Evolutionary conservation across 495 filamentous ascomycete species (phyloP), one percentile per base, ranked within the genome.

Genomic region (Letharia lupina): DNA sequence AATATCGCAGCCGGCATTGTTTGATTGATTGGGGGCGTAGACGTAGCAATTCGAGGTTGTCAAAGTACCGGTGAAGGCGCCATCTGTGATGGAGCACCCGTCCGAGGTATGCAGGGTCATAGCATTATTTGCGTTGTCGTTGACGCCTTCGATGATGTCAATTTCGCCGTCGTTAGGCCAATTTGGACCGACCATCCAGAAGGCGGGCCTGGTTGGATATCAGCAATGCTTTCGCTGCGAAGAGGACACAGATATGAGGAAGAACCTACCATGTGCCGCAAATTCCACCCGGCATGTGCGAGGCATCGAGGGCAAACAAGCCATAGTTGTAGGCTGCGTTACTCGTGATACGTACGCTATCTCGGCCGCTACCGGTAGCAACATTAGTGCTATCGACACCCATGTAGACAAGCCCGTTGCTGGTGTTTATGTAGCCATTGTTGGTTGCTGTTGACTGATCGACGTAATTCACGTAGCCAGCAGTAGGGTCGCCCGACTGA

Each of bases 131-230:
- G 79, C 75, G 60, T 87, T 80, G 44, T 78, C 70, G 75, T 94
- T 91, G 66, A 95, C 89, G 50, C 90, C 90, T 73, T 97, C 91
- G 73, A 96, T 87, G 70, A 96, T 91, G 79, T 96, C 92, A 68
- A 96, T 92, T 75, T 97, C 93, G 31, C 93, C 93, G 45, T 83
- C 80, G 15, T 76, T 73, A 0, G 91, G 93, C 93, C 93, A 97
- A 59, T 85, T 79, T 9, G 82, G 80, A 23, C 91, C 68, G 16
- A 61, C 44, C 68, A 69, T 67, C 68, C 68, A 73, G 61, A 82
- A 83, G n/a, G 88, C 84, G 28, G 89, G 88, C 88, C 88, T 57
- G 33, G 40, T 0, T 3, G 45, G 5, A n/a, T 8, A 18, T 42
- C 3, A 56, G 23, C 37, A 13, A 4, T 11, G 31, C 13, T 28